Conservation (phyloP, 805 yeast genomes). For the Metschnikowia corniflorae region DNA sequence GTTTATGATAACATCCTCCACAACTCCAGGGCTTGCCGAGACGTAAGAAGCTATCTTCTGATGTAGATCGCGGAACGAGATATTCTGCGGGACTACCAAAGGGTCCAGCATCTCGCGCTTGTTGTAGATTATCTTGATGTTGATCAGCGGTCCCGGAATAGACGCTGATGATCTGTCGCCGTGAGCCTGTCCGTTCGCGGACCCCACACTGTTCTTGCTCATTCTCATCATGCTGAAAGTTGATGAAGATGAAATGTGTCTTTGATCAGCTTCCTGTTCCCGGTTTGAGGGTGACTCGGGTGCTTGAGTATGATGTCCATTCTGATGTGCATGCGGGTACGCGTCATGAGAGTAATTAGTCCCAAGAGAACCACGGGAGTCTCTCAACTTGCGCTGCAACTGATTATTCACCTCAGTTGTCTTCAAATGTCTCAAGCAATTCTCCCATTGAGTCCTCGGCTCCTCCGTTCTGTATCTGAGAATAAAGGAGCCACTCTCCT, state of each 20-base stretch:
- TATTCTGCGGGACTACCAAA: constrained; percentile 25
- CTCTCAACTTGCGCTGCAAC: constrained; percentile 34
- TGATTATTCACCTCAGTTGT: constrained; percentile 39
- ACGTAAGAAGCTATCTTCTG: constrained; percentile 54
- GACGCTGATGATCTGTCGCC: constrained; percentile 9
- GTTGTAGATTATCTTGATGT: constrained; percentile 33
- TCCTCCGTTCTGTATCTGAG: constrained; percentile 84
- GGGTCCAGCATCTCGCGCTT: constrained; percentile 27
- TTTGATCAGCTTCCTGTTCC: constrained; percentile 26
- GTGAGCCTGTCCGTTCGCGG: constrained; percentile 13
- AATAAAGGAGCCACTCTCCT: constrained; percentile 82
- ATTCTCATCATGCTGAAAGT: constrained; percentile 41
- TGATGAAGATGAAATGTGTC: constrained; percentile 42
- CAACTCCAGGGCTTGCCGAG: constrained; percentile 49
- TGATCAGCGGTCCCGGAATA: constrained; percentile 13
- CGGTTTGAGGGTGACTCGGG: constrained; percentile 7
- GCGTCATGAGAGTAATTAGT: constrained; percentile 28
- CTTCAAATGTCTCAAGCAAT: constrained; percentile 51
- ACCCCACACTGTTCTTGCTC: constrained; percentile 22
- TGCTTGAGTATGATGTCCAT: constrained; percentile 3
- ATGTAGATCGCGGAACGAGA: constrained; percentile 51
- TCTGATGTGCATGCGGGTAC: constrained; percentile 2
- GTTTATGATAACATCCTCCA: constrained; percentile 47
- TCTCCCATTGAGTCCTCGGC: constrained; percentile 76
- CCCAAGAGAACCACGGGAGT: constrained; percentile 28